Conservation (phyloP, 768 basidiomycete genomes). For the Mrakia blollopis region DNA sequence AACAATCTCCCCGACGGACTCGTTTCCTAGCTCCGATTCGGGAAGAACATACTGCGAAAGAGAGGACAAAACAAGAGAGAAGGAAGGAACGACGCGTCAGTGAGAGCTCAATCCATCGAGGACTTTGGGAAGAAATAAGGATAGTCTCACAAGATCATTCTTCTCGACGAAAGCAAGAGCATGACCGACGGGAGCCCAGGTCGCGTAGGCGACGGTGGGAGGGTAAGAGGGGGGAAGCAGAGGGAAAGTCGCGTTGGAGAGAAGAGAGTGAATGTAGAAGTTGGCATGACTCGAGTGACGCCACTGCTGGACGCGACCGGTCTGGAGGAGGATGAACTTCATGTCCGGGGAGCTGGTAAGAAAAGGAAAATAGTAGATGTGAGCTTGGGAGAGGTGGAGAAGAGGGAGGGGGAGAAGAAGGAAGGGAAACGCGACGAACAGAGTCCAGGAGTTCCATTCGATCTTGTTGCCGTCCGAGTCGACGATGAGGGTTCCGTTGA, state of each 20-base stretch:
- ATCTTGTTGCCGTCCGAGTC: background rate
- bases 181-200: conserved; percentile 78
- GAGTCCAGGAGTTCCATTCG: background rate
- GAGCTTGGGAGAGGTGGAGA: background rate
- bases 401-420: background rate
- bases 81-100: background rate
- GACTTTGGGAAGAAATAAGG: background rate
- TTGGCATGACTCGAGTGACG: conserved; percentile 60
- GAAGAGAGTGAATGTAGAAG: conserved; percentile 79
- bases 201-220: conserved; percentile 68
- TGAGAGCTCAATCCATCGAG: background rate
- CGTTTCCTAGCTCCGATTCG: conserved; percentile 21
- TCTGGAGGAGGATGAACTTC: conserved; percentile 77
- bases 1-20: conserved; percentile 45
- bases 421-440: background rate
- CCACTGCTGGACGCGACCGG: conserved; percentile 85
- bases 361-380: background rate
- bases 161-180: conserved; percentile 77
- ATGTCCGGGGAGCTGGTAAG: conserved; percentile 65
- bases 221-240: conserved; percentile 65
- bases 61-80: no score
- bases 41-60: background rate
- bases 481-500: conserved; percentile 8
- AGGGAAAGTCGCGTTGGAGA: conserved; percentile 62
- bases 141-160: conserved; percentile 61